Conservation (phyloP, 2,329 filamentous ascomycete genomes). For the Fusarium metavorans region DNA sequence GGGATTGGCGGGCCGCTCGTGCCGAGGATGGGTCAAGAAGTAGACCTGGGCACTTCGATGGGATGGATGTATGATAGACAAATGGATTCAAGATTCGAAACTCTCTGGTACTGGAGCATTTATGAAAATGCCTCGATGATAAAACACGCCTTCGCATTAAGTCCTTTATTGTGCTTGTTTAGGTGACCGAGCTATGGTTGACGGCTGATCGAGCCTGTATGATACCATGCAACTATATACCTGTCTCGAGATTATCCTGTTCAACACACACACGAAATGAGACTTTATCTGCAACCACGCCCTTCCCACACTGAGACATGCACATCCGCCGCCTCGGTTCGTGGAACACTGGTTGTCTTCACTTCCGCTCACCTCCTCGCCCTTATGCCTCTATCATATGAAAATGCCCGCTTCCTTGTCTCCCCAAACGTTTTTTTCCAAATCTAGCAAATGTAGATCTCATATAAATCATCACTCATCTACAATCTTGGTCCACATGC, state of each 20-base stretch:
- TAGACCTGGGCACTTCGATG: conserved; percentile 9
- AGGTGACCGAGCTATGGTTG: background rate
- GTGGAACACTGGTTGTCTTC: conserved; percentile 15
- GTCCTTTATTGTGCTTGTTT: background rate
- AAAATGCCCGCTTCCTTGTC: background rate
- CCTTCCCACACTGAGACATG: conserved; percentile 10
- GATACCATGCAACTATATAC: background rate
- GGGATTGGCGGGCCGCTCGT: background rate
- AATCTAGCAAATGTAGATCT: background rate
- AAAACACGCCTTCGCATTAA: background rate
- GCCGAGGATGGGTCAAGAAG: background rate
- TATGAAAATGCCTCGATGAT: background rate
- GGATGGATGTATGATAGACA: conserved; percentile 27
- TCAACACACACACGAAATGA: background rate
- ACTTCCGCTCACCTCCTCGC: background rate
- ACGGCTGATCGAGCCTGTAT: background rate
- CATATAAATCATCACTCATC: conserved; percentile 19
- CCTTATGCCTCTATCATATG: background rate
- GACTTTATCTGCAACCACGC: background rate
- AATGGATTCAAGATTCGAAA: background rate
- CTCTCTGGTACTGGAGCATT: background rate
- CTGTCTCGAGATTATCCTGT: background rate
- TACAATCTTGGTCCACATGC: conserved; percentile 62
- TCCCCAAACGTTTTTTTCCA: background rate
- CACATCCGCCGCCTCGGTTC: conserved; percentile 4